Conservation (phyloP, 257 asterid species). For the Solanum pinnatisectum region DNA sequence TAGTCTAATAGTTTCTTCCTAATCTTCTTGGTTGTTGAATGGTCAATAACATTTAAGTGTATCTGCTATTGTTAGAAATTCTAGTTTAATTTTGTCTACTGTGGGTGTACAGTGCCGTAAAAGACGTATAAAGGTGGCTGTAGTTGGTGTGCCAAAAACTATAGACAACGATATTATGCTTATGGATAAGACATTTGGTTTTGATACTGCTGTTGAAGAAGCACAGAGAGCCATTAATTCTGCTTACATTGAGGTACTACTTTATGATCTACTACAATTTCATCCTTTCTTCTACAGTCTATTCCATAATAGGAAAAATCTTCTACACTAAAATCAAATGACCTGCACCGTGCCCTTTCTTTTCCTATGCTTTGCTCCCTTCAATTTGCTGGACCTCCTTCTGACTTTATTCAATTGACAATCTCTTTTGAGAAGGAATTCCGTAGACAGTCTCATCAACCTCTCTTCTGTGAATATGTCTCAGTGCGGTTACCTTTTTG, state of each 20-base stretch:
- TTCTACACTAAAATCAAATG: not conserved
- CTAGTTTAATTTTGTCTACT: slow-evolving; percentile 3
- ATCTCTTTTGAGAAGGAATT: not conserved
- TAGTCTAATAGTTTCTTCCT: not conserved
- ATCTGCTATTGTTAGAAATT: not conserved
- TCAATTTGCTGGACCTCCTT: not conserved
- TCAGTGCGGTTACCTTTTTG: not conserved
- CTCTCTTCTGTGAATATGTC: not conserved
- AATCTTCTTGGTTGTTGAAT: not conserved
- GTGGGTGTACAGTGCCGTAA: slow-evolving; percentile 54
- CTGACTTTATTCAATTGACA: not conserved
- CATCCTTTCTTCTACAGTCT: not conserved
- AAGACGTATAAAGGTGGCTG: slow-evolving; percentile 60
- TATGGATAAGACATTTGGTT: slow-evolving; percentile 97
- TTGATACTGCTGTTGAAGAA: slow-evolving; percentile 99
- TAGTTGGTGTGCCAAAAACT: slow-evolving; percentile 97
- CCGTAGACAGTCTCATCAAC: not conserved
- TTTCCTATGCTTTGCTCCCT: not conserved
- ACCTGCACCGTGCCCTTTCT: not conserved
- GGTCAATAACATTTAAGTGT: not conserved
- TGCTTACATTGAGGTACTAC: slow-evolving; percentile 77
- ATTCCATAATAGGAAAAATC: not conserved
- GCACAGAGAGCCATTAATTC: slow-evolving; percentile 94
- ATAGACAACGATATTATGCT: slow-evolving; percentile 91
- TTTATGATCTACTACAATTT: not conserved